Percentiles rank a stretch among this genome's conserved stretches.
Evolutionary conservation across 495 filamentous ascomycete genomes (phyloP).

Genomic region (Penicillium steckii): DNA sequence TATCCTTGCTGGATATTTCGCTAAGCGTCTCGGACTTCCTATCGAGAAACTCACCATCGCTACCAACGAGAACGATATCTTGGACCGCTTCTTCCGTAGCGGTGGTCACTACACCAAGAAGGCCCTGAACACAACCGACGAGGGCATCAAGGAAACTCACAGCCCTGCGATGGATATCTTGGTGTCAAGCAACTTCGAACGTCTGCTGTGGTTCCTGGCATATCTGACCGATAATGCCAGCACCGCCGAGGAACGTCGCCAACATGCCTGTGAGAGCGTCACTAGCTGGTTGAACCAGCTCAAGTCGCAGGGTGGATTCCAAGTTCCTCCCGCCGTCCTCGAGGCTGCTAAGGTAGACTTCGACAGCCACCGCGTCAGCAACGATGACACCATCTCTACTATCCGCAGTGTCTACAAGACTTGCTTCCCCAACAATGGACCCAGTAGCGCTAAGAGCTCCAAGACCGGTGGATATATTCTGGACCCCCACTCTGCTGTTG

Average conservation of each 20-base stretch:
- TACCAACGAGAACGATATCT: constrained; percentile 92
- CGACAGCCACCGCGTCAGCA: constrained; percentile 78
- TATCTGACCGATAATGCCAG: constrained; percentile 51
- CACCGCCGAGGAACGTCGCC: constrained; percentile 34
- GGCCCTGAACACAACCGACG: constrained; percentile 24
- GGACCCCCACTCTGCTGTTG: constrained; percentile 90
- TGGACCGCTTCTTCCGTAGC: constrained; percentile 76
- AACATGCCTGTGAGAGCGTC: constrained; percentile 51
- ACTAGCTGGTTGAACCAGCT: constrained; percentile 73
- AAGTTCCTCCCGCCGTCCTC: constrained; percentile 66
- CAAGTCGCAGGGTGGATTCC: constrained; percentile 78
- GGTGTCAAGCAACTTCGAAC: constrained; percentile 92
- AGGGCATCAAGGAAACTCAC: constrained; percentile 68
- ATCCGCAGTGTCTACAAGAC: constrained; percentile 65
- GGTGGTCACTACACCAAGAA: constrained; percentile 76
- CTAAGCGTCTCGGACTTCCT: constrained; percentile 86
- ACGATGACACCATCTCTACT: constrained; percentile 70
- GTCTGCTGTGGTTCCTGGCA: constrained; percentile 90
- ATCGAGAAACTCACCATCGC: constrained; percentile 80
- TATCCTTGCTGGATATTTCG: constrained; percentile 90
- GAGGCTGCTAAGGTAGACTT: constrained; percentile 64
- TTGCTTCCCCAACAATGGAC: constrained; percentile 31
- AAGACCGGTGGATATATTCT: constrained; percentile 65
- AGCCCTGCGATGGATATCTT: constrained; percentile 97
- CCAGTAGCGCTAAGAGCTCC: constrained; percentile 32